phyloP scores from a whole-genome alignment of 768 basidiomycete genomes.

The Megacollybia marginata region DNA sequence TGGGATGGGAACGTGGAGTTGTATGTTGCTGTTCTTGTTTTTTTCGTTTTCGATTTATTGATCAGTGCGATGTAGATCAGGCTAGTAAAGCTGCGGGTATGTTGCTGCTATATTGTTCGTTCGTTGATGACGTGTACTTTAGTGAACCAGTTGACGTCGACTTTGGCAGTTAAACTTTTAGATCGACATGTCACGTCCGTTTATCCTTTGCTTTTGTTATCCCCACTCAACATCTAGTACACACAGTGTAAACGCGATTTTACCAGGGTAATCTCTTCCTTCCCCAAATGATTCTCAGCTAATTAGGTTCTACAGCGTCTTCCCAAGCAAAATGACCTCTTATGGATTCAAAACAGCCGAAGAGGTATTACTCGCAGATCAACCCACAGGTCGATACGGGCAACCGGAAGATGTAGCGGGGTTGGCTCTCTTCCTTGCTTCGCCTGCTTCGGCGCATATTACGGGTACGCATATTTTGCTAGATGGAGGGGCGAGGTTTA shows the following conservation, averaged over 20 bases:
- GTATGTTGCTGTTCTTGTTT: slow-evolving; percentile 36
- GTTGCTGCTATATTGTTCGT: neutral
- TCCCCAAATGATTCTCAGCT: neutral
- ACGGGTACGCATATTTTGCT: slow-evolving; percentile 67
- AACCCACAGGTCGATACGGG: slow-evolving; percentile 73
- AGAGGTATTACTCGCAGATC: slow-evolving; percentile 40
- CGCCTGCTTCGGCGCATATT: slow-evolving; percentile 65
- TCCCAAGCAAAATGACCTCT: slow-evolving; percentile 82
- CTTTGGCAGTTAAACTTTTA: slow-evolving; percentile 60
- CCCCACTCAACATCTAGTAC: neutral
- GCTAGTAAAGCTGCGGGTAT: slow-evolving; percentile 77
- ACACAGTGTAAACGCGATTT: slow-evolving; percentile 77
- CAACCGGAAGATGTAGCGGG: slow-evolving; percentile 64
- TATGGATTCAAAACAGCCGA: slow-evolving; percentile 53
- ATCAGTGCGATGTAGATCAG: slow-evolving; percentile 40
- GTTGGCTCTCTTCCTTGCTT: slow-evolving; percentile 59
- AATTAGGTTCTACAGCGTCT: slow-evolving; percentile 57
- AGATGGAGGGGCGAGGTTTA: slow-evolving; percentile 54
- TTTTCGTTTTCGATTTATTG: neutral
- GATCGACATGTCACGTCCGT: slow-evolving; percentile 59
- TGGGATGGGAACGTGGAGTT: slow-evolving; percentile 71
- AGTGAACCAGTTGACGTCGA: slow-evolving; percentile 76
- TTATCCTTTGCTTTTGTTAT: neutral
- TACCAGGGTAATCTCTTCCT: slow-evolving; percentile 55
- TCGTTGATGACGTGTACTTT: neutral